phyloP scores from a whole-genome alignment of 2,329 filamentous ascomycete genomes.

The Ophiostoma triangulosporum region DNA sequence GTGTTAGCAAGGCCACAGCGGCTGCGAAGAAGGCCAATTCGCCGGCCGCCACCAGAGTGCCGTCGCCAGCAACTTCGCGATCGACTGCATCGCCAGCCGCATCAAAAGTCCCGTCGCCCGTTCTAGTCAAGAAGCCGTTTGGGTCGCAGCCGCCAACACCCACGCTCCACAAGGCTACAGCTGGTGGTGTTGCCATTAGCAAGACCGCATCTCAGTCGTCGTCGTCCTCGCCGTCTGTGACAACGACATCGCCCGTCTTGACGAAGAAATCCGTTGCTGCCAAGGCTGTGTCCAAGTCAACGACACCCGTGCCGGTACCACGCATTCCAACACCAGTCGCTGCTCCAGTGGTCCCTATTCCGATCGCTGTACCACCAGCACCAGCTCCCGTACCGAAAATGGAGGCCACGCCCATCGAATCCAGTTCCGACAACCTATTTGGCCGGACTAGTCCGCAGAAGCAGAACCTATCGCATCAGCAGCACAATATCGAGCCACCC shows the following conservation, averaged over 20 bases:
- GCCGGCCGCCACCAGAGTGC: conserved; percentile 5
- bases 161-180: background rate
- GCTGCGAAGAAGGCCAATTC: conserved; percentile 11
- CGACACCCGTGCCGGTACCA: conserved; percentile 13
- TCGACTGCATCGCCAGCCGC: conserved; percentile 1
- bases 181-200: conserved; percentile 11
- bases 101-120: conserved; percentile 9
- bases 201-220: conserved; percentile 9
- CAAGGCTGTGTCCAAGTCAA: conserved; percentile 4
- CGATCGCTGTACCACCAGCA: conserved; percentile 10
- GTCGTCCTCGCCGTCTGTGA: conserved; percentile 9
- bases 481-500: background rate
- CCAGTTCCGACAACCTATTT: conserved; percentile 10
- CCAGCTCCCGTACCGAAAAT: conserved; percentile 12
- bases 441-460: conserved; percentile 12
- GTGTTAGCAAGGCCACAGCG: background rate
- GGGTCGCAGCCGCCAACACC: conserved; percentile 12
- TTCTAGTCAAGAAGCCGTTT: conserved; percentile 14
- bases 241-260: conserved; percentile 15
- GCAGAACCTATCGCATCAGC: background rate
- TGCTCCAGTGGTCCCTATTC: conserved; percentile 10
- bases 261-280: conserved; percentile 3
- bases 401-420: conserved; percentile 9
- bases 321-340: conserved; percentile 11
- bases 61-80: conserved; percentile 7